phyloP scores from a whole-genome alignment of 768 basidiomycete species.

The Leucosporidium scottii region DNA sequence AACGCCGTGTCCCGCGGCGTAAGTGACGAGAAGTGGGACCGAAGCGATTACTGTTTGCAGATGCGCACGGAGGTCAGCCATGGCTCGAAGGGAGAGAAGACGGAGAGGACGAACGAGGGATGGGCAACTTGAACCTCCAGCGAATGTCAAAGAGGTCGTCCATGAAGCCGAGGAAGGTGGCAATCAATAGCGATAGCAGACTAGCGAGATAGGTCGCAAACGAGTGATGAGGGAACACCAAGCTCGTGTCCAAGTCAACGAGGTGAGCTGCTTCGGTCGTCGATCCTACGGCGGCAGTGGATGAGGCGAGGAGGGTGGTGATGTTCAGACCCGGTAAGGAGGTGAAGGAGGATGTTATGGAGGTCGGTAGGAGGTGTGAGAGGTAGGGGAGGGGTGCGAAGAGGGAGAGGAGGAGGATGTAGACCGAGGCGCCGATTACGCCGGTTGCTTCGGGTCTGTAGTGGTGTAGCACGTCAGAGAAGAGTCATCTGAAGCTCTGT shows the following conservation, averaged over 20 bases:
- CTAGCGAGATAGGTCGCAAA: conserved; percentile 88
- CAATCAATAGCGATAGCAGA: conserved; percentile 80
- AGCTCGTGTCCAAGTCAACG: conserved; percentile 8
- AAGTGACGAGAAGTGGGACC: conserved; percentile 89
- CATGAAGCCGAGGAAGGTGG: conserved; percentile 87
- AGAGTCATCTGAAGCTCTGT: neutral
- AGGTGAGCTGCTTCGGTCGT: neutral
- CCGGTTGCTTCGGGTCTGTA: conserved; percentile 87
- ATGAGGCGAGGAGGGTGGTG: neutral
- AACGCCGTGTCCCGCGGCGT: conserved; percentile 87
- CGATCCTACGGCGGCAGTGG: conserved; percentile 2
- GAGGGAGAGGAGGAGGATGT: conserved; percentile 75
- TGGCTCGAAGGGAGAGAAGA: neutral
- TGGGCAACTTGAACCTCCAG: conserved; percentile 95
- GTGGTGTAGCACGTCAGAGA: no score
- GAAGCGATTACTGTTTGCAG: conserved; percentile 73
- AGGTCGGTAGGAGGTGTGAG: conserved; percentile 44
- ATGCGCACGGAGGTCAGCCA: neutral
- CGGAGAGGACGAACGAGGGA: conserved; percentile 54
- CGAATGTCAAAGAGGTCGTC: conserved; percentile 98
- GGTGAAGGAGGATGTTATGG: neutral
- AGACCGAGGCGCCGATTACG: conserved; percentile 79
- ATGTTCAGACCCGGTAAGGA: neutral
- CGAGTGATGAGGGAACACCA: conserved; percentile 51
- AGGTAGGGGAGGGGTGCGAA: conserved; percentile 97